These are phyloP conservation scores for Cenchrus fungigraminus DNA, from an alignment of 176 grass and related monocot genomes.

Conservation along the genomic window DNA sequence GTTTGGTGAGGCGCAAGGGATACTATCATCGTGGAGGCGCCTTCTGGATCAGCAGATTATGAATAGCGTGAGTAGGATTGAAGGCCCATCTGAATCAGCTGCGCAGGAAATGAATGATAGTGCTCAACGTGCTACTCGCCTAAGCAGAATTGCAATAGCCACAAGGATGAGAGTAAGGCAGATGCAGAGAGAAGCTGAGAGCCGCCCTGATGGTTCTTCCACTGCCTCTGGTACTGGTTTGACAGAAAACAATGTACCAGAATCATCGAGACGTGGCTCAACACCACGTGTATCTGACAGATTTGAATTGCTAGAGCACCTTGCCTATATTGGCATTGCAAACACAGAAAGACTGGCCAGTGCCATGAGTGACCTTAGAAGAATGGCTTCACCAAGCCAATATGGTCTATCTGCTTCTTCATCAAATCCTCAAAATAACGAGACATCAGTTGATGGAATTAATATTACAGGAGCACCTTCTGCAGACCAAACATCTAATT, in stretches of 20 bases:
- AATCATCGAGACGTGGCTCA: conserved; percentile 46
- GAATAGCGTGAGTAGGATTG: conserved; percentile 50
- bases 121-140: conserved; percentile 45
- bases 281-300: conserved; percentile 60
- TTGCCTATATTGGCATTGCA: conserved; percentile 68
- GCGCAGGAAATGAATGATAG: conserved; percentile 62
- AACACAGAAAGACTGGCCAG: conserved; percentile 72
- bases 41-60: conserved; percentile 78
- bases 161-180: conserved; percentile 66
- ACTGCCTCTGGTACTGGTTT: conserved; percentile 42
- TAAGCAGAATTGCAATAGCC: conserved; percentile 52
- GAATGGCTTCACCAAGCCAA: conserved; percentile 65
- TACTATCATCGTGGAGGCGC: conserved; percentile 77
- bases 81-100: conserved; percentile 60
- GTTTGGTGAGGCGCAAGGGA: conserved; percentile 82
- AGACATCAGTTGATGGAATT: conserved; percentile 38
- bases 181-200: conserved; percentile 61
- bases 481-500: conserved; percentile 83
- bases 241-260: conserved; percentile 49
- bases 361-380: conserved; percentile 68
- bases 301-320: conserved; percentile 71
- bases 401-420: conserved; percentile 67
- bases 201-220: conserved; percentile 40
- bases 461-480: conserved; percentile 59
- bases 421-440: conserved; percentile 58